Evolutionary conservation across 306 rosid species (phyloP).

Genomic region (Lupinus albus): DNA sequence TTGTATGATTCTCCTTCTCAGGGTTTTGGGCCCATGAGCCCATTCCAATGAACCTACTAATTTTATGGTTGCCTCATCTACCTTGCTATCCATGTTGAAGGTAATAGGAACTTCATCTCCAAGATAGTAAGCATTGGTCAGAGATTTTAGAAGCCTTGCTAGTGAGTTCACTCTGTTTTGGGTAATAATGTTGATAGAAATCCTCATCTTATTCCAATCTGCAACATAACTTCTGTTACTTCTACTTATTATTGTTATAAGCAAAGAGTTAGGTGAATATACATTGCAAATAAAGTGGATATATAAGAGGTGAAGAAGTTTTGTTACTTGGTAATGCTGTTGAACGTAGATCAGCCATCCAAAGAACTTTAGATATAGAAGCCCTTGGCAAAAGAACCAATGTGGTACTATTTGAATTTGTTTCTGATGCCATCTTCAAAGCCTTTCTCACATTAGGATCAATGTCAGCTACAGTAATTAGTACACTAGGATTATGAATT

Average conservation of each 20-base stretch:
- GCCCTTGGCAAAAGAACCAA: slow-evolving; percentile 73
- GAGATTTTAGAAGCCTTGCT: slow-evolving; percentile 81
- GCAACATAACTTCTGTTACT: slow-evolving; percentile 22
- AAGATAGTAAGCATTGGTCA: slow-evolving; percentile 74
- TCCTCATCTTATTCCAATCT: slow-evolving; percentile 89
- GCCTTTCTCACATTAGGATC: slow-evolving; percentile 78
- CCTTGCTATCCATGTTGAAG: slow-evolving; percentile 93
- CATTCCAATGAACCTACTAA: slow-evolving; percentile 70
- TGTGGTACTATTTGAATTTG: slow-evolving; percentile 55
- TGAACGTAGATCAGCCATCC: slow-evolving; percentile 93
- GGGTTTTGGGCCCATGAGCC: slow-evolving; percentile 93
- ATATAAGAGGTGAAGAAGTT: neutral
- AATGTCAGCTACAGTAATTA: slow-evolving; percentile 71
- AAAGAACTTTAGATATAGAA: slow-evolving; percentile 75
- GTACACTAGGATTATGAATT: slow-evolving; percentile 87
- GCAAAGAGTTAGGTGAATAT: neutral
- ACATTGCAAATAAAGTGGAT: neutral
- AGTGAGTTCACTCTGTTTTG: slow-evolving; percentile 78
- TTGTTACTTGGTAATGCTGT: slow-evolving; percentile 85
- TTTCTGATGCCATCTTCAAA: slow-evolving; percentile 79
- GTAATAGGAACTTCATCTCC: slow-evolving; percentile 85
- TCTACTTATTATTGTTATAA: neutral
- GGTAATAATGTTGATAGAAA: slow-evolving; percentile 81
- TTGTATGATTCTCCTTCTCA: slow-evolving; percentile 87
- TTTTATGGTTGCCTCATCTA: slow-evolving; percentile 78